A percentile compares a stretch with the other conserved stretches of the same genome.
Conservation (phyloP, 108 stramenopile genomes). For the Nitzschia sp. region DNA sequence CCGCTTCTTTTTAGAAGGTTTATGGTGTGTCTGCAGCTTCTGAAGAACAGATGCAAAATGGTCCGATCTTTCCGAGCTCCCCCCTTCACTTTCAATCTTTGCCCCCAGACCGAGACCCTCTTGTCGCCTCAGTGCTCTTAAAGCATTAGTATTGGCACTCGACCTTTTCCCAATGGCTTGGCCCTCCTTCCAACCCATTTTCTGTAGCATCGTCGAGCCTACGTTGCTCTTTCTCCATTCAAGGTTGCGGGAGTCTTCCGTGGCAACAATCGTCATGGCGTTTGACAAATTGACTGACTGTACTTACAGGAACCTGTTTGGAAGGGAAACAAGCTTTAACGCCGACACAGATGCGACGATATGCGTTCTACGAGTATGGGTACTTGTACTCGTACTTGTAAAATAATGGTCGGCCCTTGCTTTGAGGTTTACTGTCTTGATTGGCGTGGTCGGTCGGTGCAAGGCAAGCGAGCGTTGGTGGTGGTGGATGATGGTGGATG, state of each 20-base stretch:
- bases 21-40: constrained; percentile 43
- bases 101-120: constrained; percentile 71
- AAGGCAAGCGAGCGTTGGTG: too few species aligned
- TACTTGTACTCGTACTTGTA: too few species aligned
- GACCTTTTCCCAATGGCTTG: constrained; percentile 74
- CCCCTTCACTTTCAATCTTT: constrained; percentile 41
- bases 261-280: constrained; percentile 79
- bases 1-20: background rate
- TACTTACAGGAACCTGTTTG: too few species aligned
- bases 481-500: too few species aligned
- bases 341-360: too few species aligned
- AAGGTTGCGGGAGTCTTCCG: constrained; percentile 67
- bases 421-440: too few species aligned
- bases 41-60: constrained; percentile 52
- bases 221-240: constrained; percentile 68
- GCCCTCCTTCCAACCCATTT: constrained; percentile 94
- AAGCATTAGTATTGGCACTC: constrained; percentile 14
- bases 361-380: too few species aligned
- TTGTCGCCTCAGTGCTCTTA: constrained; percentile 36
- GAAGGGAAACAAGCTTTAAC: too few species aligned
- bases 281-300: too few species aligned
- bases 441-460: too few species aligned
- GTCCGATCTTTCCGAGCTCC: constrained; percentile 46
- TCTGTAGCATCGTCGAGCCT: constrained; percentile 71
- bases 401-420: too few species aligned